Evolutionary conservation across 208 protist genomes (phyloP).

Genomic region (Wallacemonas sp.): DNA sequence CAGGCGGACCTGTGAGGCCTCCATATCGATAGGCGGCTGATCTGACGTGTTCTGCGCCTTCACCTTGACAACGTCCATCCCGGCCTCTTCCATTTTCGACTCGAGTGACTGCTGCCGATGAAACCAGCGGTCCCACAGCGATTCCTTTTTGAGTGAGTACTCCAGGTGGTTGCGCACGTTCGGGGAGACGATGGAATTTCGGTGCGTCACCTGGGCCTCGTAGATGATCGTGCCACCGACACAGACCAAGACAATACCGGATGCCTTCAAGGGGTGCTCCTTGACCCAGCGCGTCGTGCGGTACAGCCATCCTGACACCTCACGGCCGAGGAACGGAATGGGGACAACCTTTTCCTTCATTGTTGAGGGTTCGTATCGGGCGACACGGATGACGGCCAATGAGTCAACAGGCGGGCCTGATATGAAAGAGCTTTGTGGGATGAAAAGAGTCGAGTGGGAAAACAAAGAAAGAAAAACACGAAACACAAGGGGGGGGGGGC

Average conservation of each 20-base stretch:
- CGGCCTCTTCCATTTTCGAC: not conserved
- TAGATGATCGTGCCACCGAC: slow-evolving; percentile 63
- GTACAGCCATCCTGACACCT: slow-evolving; percentile 84
- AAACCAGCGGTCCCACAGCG: slow-evolving; percentile 35
- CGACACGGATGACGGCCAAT: not conserved
- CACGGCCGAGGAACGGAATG: slow-evolving; percentile 77
- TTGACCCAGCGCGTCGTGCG: slow-evolving; percentile 70
- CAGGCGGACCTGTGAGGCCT: slow-evolving; percentile 37
- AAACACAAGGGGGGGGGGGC: too few relatives aligned
- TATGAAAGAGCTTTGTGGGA: not conserved
- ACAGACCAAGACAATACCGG: slow-evolving; percentile 45
- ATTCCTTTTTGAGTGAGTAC: slow-evolving; percentile 66
- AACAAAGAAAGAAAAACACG: too few relatives aligned
- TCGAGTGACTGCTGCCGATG: slow-evolving; percentile 3
- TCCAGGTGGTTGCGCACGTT: slow-evolving; percentile 87
- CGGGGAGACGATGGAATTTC: slow-evolving; percentile 73
- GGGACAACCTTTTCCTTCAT: slow-evolving; percentile 88
- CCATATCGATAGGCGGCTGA: slow-evolving; percentile 17
- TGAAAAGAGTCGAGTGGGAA: too few relatives aligned
- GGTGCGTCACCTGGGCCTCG: slow-evolving; percentile 81
- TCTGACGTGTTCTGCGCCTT: slow-evolving; percentile 7
- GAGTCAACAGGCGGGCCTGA: not conserved
- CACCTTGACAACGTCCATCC: not conserved
- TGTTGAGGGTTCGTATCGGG: not conserved
- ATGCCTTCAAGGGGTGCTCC: slow-evolving; percentile 59